A percentile compares a stretch with the other conserved stretches of the same genome.
These are phyloP conservation scores for Cyberlindnera subsufficiens DNA, from an alignment of 805 yeast genomes.

Conservation along the genomic window DNA sequence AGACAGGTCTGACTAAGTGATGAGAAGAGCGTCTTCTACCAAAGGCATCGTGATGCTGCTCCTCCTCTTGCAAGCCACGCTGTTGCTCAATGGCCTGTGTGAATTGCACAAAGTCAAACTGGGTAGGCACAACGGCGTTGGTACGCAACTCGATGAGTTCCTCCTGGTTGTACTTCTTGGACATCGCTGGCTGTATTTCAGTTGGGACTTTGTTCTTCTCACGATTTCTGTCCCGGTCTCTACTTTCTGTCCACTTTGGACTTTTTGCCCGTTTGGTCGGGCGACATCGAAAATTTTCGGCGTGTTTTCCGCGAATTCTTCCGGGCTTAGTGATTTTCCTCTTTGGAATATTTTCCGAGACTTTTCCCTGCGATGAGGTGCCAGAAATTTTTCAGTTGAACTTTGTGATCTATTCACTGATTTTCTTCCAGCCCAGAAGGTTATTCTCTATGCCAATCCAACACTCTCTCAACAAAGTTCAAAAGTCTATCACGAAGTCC, in stretches of 20 bases:
- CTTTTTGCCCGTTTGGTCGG: not conserved
- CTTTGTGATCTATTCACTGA: not conserved
- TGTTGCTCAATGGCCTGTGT: slow-evolving; percentile 62
- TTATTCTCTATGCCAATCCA: slow-evolving; percentile 49
- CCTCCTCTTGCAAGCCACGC: slow-evolving; percentile 37
- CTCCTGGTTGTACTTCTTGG: slow-evolving; percentile 59
- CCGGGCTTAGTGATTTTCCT: not conserved
- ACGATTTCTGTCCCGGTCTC: too few species aligned
- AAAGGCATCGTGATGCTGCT: slow-evolving; percentile 17
- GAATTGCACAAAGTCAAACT: slow-evolving; percentile 60
- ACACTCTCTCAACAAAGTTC: slow-evolving; percentile 60
- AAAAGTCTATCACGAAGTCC: slow-evolving; percentile 49
- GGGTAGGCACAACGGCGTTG: slow-evolving; percentile 53
- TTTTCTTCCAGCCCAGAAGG: not conserved
- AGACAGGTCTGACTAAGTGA: slow-evolving; percentile 41
- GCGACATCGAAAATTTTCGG: slow-evolving; percentile 1
- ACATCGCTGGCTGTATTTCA: slow-evolving; percentile 28
- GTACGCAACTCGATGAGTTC: slow-evolving; percentile 55
- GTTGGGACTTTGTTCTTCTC: not conserved
- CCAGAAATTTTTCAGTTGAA: not conserved
- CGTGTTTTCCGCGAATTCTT: not conserved
- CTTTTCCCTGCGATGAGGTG: not conserved
- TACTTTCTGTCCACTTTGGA: not conserved
- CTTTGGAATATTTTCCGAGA: not conserved
- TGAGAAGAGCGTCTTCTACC: slow-evolving; percentile 53